Evolutionary conservation across 1,284 basidiomycete species (phyloP), one percentile per base, ranked within the genome.

Genomic region (Anthracocystis panici-leucophaei): DNA sequence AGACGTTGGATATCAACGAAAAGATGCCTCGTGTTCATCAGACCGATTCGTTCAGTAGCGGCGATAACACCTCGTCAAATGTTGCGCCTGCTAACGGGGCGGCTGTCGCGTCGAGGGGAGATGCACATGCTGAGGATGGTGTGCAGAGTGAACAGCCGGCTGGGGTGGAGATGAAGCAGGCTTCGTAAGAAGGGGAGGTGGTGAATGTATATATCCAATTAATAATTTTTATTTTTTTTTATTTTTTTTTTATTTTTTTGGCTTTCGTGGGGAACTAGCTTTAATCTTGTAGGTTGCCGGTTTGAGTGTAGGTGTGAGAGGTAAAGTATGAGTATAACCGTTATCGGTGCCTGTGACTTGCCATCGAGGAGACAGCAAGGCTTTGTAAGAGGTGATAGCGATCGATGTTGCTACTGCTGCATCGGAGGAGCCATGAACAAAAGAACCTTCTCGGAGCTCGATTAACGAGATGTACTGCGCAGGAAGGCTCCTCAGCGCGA

Each of bases 1-100:
- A 72, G 55, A 67, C 65, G 42, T 60, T 78, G 48, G 73, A 78
- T 38, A 75, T 75, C 50, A 54, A 78, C 72, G 76, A 78, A 41
- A 75, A 75, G 68, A 62, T 78, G 51, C 52, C 68, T 25, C 18
- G 53, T n/a, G 60, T 48, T 20, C 55, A 66, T 6, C 55, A 65
- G 21, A 63, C 67, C 27, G 51, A 31, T 3, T 72, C 68, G 54
- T 51, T 68, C 38, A 25, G 42, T 29, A 50, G 56, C 45, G 63
- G 46, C 23, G 59, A 65, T 20, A 63, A 60, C 4, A 59, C 59
- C 4, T 41, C 59, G 6, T 51, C 51, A 7, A 44, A 46, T 23
- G 12, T 54, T 12, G 46, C 54, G 8, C 38, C 52, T 3, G 54
- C 56, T 21, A 51, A 35, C 31, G 45, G 29, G 16, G 38, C 46